phyloP scores from a whole-genome alignment of 2,329 filamentous ascomycete genomes.

The Thermothelomyces thermophilus region DNA sequence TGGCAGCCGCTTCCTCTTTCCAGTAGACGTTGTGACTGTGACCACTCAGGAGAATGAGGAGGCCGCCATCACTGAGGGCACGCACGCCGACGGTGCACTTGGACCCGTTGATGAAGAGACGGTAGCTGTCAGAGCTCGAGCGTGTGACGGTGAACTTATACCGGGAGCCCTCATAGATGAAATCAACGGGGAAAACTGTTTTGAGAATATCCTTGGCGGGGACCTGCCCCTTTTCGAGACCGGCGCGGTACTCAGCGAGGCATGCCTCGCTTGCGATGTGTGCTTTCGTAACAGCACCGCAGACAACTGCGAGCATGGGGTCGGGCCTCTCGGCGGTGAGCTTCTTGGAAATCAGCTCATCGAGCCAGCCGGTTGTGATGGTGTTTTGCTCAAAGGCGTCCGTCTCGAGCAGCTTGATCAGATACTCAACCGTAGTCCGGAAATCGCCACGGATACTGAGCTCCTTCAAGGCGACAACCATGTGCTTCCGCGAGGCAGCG shows the following conservation, averaged over 20 bases:
- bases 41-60: conserved; percentile 82
- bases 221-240: conserved; percentile 94
- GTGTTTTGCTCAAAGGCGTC: conserved; percentile 98
- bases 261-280: conserved; percentile 90
- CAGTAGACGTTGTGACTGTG: conserved; percentile 98
- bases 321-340: conserved; percentile 94
- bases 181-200: conserved; percentile 95
- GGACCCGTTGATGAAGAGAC: conserved; percentile 97
- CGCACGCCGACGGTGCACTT: conserved; percentile 92
- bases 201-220: conserved; percentile 94
- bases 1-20: conserved; percentile 97
- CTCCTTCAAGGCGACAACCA: conserved; percentile 98
- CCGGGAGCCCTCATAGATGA: conserved; percentile 93
- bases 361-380: conserved; percentile 97
- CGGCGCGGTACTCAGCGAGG: conserved; percentile 77
- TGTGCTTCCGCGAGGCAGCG: conserved; percentile 93
- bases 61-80: conserved; percentile 85
- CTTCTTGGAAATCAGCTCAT: conserved; percentile 97
- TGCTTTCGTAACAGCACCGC: conserved; percentile 89
- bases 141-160: conserved; percentile 98
- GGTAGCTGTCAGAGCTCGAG: conserved; percentile 88
- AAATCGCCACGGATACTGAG: conserved; percentile 99
- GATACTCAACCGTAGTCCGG: conserved; percentile 94
- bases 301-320: conserved; percentile 86
- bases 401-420: conserved; percentile 97